Base-by-base conservation (phyloP, 2,329 filamentous ascomycete species). In the Penicillium polonicum region DNA sequence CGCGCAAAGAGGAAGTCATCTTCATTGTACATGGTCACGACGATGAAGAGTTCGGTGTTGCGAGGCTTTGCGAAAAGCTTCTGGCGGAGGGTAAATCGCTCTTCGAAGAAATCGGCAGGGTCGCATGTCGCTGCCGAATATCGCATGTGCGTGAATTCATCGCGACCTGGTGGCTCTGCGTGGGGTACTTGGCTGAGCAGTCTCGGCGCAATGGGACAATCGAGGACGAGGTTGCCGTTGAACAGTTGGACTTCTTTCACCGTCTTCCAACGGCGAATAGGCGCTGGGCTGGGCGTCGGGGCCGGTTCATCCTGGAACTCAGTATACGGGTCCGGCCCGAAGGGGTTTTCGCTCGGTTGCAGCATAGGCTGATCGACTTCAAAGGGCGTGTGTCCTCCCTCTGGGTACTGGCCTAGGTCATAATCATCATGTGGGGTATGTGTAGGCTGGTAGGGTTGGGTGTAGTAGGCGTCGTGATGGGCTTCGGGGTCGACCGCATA, bases 11-110 rank as follows among this genome's bases (percentile, higher is more conserved):
- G 81, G 64, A 97, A 88, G 68, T 99, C 94, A 74, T 99, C 93
- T 72, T 99, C 94, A 72, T 99, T 99, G 80, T 99, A 99, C 93
- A 97, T 97, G 57, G 93, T 97, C 53, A 97, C 86, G 35, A 92
- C 93, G 68, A 97, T 96, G 76, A 97, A 97, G 2, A 97, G 81
- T 78, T 97, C 93, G 0, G 93, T 97, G 70, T 96, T 90, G 54
- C 93, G 84, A 4, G 91, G 89, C 75, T 96, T 97, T 56, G 91
- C 91, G 72, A 97, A 97, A 25, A 97, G 85, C 71, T 86, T 88
- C 76, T 97, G 93, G 61, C 93, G 89, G 58, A 97, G 78, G 0
- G 93, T 97, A 68, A 97, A 97, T 60, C 93, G 90, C 68, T 92
- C 87, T 4, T 91, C 87, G 72, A 89, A 92, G 73, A 97, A 97